phyloP scores from a whole-genome alignment of 306 rosid genomes.

The Adenanthera pavonina region DNA sequence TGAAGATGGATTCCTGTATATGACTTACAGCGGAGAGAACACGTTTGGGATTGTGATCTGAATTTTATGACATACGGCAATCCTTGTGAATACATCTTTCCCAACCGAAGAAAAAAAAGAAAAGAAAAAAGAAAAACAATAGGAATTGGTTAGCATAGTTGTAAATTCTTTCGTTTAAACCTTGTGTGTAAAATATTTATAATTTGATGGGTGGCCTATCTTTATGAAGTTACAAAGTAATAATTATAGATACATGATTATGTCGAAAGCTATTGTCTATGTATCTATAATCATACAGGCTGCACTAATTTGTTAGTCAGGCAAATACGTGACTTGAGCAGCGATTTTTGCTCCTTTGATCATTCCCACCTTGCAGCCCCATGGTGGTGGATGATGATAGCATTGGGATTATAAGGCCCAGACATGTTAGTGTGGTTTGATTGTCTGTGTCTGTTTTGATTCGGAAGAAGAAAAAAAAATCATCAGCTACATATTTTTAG shows the following conservation, averaged over 20 bases:
- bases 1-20: conserved; percentile 71
- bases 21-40: conserved; percentile 69
- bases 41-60: conserved; percentile 54
- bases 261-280: not conserved
- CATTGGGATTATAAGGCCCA: too few species aligned
- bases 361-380: too few species aligned
- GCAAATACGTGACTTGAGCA: too few species aligned
- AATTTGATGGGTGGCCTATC: not conserved
- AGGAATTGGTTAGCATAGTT: conserved; percentile 18
- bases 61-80: not conserved
- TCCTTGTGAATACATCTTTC: conserved; percentile 29
- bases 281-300: too few species aligned
- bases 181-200: not conserved
- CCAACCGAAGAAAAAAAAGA: not conserved
- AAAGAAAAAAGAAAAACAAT: not conserved
- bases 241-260: not conserved
- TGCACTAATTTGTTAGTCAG: too few species aligned
- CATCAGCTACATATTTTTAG: too few species aligned
- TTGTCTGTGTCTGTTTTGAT: too few species aligned
- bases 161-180: conserved; percentile 34
- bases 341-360: too few species aligned
- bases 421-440: too few species aligned
- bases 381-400: too few species aligned
- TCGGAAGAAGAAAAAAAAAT: too few species aligned
- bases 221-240: not conserved